Base-by-base conservation (phyloP, 352 stramenopile species). In the Phytophthora sp. region DNA sequence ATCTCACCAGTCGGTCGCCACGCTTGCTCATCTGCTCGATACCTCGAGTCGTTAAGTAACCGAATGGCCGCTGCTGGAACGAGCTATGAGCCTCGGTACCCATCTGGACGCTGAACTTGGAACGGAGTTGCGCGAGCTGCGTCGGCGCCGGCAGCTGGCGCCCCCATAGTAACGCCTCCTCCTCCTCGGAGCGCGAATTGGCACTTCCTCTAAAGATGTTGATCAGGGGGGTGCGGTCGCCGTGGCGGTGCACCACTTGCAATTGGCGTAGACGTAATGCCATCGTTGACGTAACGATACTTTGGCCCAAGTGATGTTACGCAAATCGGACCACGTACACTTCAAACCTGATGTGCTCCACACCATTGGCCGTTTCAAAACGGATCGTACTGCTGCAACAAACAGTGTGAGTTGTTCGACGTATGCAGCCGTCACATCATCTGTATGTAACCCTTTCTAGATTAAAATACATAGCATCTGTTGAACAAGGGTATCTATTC, bases 241-340 rank as follows among this genome's bases (percentile, higher is more conserved):
- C 86, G 60, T 95, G 86, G 38, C 86, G 86, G 51, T 93, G 86
- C 31, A 92, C 64, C 49, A 95, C 70, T 58, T 95, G 86, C 60
- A 95, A 61, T 66, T 93, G 86, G 16, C 83, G 84, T 50, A 95
- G 72, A 41, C 73, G 73, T 54, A 89, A 51, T 33, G 44, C 27
- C 70, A 76, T 76, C 15, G 42, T 41, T 12, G n/a, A 46, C 11
- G 4, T 41, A 21, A n/a, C 15, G 46, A 36, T 41, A 36, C 46
- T 41, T 27, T 23, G 24, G 42, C n/a, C n/a, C n/a, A n/a, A n/a
- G n/a, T n/a, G n/a, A n/a, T n/a, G n/a, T n/a, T n/a, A n/a, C n/a
- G n/a, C n/a, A n/a, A n/a, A 49, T 42, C 50, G 20, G 11, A 47
- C 58, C 50, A 63, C 44, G 30, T 50, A 46, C n/a, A n/a, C 58